Conservation (phyloP, 148 eudicot species). For the Vaccinium darrowii region DNA sequence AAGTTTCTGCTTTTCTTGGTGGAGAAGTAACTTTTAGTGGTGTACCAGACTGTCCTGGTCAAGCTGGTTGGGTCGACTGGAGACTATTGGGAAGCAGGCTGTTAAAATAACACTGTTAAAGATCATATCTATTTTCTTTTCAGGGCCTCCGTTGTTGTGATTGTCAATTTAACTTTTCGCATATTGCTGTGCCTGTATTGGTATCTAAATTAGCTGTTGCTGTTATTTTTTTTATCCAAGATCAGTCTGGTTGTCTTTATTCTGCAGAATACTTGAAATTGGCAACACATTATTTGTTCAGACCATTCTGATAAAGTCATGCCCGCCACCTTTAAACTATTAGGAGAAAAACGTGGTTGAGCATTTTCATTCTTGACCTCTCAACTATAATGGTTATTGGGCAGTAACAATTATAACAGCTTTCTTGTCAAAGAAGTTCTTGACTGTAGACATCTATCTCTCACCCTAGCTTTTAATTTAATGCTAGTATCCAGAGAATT, state of each 20-base stretch:
- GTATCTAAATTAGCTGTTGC: background rate
- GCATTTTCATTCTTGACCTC: background rate
- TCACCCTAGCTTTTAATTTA: background rate
- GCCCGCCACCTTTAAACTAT: background rate
- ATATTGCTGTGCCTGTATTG: background rate
- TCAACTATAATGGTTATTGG: background rate
- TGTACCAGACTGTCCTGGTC: background rate
- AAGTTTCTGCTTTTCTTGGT: background rate
- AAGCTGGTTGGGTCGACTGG: background rate
- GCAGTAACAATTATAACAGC: background rate
- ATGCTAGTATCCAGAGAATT: background rate
- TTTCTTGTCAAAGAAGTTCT: background rate
- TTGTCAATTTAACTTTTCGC: background rate
- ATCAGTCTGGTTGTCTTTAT: background rate
- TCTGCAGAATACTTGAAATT: background rate
- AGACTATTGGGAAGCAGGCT: background rate
- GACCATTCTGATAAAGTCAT: background rate
- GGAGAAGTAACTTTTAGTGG: background rate
- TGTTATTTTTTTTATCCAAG: background rate
- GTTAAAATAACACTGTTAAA: background rate
- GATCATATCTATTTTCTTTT: no score
- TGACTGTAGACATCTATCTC: background rate
- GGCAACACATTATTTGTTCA: background rate
- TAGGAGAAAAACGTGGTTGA: background rate
- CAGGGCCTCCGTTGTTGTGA: background rate